Base-by-base conservation (phyloP, 208 protist genomes). In the Wallacemonas collosoma region DNA sequence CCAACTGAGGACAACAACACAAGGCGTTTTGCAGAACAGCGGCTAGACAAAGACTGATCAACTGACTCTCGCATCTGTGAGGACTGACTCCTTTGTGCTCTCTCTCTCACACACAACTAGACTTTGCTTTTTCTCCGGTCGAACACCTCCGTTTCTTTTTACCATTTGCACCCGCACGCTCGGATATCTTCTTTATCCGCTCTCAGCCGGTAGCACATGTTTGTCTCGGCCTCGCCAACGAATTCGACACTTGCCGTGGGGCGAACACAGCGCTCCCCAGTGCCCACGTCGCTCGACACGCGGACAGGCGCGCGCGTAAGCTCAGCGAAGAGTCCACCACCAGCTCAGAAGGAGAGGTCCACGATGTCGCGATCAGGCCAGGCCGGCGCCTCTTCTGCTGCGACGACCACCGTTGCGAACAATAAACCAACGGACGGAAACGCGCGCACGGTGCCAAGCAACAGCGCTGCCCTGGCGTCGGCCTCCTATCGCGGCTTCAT, bases 111-210 rank as follows among this genome's bases (percentile, higher is more conserved):
- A 26, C 26, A 26, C 26, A 26, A 26, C 26, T 26, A 26, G 26
- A 26, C 26, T 26, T 26, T 26, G 26, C 26, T 26, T 26, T 26
- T 26, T 26, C 26, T 26, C 26, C 26, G 26, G 26, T 26, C 26
- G 26, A 26, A 26, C 26, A 26, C 0, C 26, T 26, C 26, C 26
- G 26, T 63, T 1, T 65, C 2, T 72, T 54, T 39, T 39, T 36
- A 2, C 61, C 6, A 53, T 38, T 73, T 60, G 15, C 51, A 39
- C 44, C 35, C 47, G 53, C 53, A 8, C 48, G 8, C 61, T 48
- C 12, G 14, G 38, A 50, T 68, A 43, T 73, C 61, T 63, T 58
- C 26, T n/a, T 55, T 58, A 40, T 45, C 57, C 35, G 44, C 66
- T 47, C 36, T 50, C 58, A 51, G 8, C n/a, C 61, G 26, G 26